Base-by-base conservation (phyloP, 2,329 filamentous ascomycete species). In the Penicillium thymicola region DNA sequence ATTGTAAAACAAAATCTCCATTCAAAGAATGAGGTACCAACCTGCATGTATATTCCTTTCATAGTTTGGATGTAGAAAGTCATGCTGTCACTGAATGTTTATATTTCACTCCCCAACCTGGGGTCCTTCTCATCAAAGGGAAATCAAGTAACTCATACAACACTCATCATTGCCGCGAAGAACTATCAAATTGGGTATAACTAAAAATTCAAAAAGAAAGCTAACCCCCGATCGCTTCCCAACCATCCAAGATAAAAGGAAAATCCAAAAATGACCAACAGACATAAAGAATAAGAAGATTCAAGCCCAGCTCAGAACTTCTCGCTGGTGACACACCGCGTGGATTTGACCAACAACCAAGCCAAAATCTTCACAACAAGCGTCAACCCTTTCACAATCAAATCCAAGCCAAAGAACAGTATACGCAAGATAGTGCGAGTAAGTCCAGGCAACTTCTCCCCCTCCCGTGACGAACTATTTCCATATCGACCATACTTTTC, bases 401-500 rank as follows among this genome's bases (percentile, higher is more conserved):
- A 25, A 53, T 72, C 66, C 54, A 79, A 62, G 0, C 67, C 69
- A 61, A 70, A 75, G 49, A 76, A 73, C 21, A 79, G 57, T 4
- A 73, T 53, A 38, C 68, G 65, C n/a, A 79, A 58, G 14, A 72
- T 48, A 5, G 63, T 65, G 27, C 75, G 68, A 37, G 71, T 72
- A 21, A 71, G 45, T 2, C 69, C 67, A 6, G 77, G 77, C 7
- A 79, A 52, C 42, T 78, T 71, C 59, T 78, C 58, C 3, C 74
- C 74, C 45, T 74, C 68, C 8, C 72, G 67, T 18, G 70, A 67
- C 0, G 70, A 72, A 14, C 70, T 65, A n/a, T 58, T 59, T 21
- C 70, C 72, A 55, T 75, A 77, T 7, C 70, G 71, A 13, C 75
- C 75, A 34, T 79, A 76, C 40, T 73, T 76, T 45, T 78, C 77